Evolutionary conservation across 352 stramenopile genomes (phyloP).

Genomic region (Blastocystis sp.): DNA sequence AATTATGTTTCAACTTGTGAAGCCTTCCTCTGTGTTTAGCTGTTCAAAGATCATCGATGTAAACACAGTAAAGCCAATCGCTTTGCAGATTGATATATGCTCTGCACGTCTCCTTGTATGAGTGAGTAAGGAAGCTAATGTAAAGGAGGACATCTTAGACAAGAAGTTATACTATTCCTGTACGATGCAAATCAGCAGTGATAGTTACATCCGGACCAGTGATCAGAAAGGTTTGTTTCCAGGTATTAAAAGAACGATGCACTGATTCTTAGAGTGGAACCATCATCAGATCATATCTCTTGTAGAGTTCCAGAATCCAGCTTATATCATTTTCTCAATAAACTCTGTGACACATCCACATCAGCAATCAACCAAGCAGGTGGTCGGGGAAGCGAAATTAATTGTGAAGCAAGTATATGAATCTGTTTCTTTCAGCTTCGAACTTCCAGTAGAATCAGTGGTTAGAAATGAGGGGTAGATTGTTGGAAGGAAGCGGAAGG

Average conservation of each 20-base stretch:
- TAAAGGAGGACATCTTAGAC: neutral
- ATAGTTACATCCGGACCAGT: neutral
- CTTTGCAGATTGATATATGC: slow-evolving; percentile 23
- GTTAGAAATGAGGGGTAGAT: neutral
- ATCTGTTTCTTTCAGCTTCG: neutral
- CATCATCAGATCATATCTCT: neutral
- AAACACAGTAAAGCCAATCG: neutral
- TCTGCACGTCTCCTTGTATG: neutral
- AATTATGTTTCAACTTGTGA: slow-evolving; percentile 57
- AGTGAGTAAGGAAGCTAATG: neutral
- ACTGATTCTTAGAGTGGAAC: neutral
- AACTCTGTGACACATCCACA: slow-evolving; percentile 23
- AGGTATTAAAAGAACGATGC: neutral
- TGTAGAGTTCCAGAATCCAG: neutral
- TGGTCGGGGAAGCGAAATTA: neutral
- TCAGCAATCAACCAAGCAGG: neutral
- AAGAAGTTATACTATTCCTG: slow-evolving; percentile 33
- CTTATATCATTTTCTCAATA: neutral
- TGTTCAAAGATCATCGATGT: neutral
- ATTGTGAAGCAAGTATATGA: neutral
- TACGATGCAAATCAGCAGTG: slow-evolving; percentile 1
- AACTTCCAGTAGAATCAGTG: neutral
- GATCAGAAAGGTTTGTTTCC: slow-evolving; percentile 17
- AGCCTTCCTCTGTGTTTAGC: slow-evolving; percentile 15
- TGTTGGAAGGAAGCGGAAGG: neutral